Evolutionary conservation across 2,329 filamentous ascomycete genomes (phyloP).

Genomic region (Aspergillus eucalypticola): DNA sequence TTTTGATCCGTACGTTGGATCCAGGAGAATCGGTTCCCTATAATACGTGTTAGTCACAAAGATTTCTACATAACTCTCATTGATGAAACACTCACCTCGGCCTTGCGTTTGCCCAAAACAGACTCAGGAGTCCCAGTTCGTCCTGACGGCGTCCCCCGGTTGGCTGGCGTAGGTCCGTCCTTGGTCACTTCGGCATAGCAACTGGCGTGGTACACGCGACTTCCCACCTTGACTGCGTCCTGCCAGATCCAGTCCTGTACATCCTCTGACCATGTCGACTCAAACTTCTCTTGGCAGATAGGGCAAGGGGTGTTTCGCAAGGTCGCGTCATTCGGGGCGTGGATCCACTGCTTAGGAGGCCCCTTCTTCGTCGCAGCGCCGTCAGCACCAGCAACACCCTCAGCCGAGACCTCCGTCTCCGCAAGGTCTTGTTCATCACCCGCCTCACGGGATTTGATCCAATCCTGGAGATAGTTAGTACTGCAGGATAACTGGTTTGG

Average conservation of each 20-base stretch:
- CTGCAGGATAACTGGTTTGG: neutral
- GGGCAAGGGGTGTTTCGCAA: slow-evolving; percentile 78
- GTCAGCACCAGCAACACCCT: slow-evolving; percentile 43
- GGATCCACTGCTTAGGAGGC: slow-evolving; percentile 70
- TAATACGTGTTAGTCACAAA: slow-evolving; percentile 7
- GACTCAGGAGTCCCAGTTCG: slow-evolving; percentile 61
- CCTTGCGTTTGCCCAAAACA: slow-evolving; percentile 72
- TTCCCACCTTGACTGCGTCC: slow-evolving; percentile 77
- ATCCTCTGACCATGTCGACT: slow-evolving; percentile 87
- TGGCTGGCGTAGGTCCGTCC: slow-evolving; percentile 51
- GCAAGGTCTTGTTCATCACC: slow-evolving; percentile 62
- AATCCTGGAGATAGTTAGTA: slow-evolving; percentile 61
- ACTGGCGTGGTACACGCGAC: slow-evolving; percentile 82
- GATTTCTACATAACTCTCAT: neutral
- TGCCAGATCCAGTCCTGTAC: slow-evolving; percentile 97
- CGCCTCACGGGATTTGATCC: slow-evolving; percentile 81
- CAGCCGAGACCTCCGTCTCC: slow-evolving; percentile 42
- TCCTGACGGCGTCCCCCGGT: slow-evolving; percentile 37
- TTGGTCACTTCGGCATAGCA: slow-evolving; percentile 82
- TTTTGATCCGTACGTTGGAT: slow-evolving; percentile 41
- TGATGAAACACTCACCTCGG: slow-evolving; percentile 54
- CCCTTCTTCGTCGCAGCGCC: slow-evolving; percentile 53
- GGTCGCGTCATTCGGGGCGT: slow-evolving; percentile 75
- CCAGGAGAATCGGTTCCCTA: slow-evolving; percentile 39
- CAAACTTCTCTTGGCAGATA: slow-evolving; percentile 94